phyloP scores from a whole-genome alignment of 495 filamentous ascomycete species.

The Penicillium goetzii region DNA sequence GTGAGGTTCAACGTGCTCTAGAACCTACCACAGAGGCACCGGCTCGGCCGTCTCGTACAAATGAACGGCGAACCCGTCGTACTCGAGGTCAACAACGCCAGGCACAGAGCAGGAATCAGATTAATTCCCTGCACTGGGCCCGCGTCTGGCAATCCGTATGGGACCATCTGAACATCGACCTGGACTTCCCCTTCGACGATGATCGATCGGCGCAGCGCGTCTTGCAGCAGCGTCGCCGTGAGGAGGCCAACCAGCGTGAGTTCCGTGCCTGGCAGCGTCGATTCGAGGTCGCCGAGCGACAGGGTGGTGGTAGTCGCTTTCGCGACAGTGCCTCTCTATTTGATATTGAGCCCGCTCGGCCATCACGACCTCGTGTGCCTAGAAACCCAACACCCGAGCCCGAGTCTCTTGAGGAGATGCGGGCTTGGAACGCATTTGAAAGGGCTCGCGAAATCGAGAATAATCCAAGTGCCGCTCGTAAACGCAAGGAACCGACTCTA shows the following conservation, averaged over 20 bases:
- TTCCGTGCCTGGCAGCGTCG: constrained; percentile 78
- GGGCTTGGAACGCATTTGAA: constrained; percentile 89
- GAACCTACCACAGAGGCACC: constrained; percentile 40
- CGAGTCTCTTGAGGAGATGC: constrained; percentile 76
- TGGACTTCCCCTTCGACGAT: constrained; percentile 89
- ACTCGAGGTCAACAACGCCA: constrained; percentile 54
- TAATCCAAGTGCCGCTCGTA: constrained; percentile 57
- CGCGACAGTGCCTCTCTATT: constrained; percentile 60
- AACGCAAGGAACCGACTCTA: constrained; percentile 77
- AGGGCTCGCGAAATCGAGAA: constrained; percentile 72
- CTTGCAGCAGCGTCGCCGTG: constrained; percentile 58
- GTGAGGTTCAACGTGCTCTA: constrained; percentile 57
- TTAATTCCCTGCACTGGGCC: constrained; percentile 60
- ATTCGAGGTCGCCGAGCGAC: constrained; percentile 74
- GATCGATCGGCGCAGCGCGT: constrained; percentile 56
- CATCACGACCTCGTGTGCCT: constrained; percentile 50
- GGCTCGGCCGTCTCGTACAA: constrained; percentile 35
- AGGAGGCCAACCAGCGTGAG: constrained; percentile 65
- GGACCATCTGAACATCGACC: constrained; percentile 71
- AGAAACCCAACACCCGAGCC: constrained; percentile 56
- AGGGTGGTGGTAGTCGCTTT: constrained; percentile 75
- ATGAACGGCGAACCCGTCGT: constrained; percentile 50
- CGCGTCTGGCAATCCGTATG: constrained; percentile 70
- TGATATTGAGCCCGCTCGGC: constrained; percentile 51
- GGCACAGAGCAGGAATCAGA: constrained; percentile 47